phyloP scores from a whole-genome alignment of 768 basidiomycete genomes.

The Mycena indigotica region DNA sequence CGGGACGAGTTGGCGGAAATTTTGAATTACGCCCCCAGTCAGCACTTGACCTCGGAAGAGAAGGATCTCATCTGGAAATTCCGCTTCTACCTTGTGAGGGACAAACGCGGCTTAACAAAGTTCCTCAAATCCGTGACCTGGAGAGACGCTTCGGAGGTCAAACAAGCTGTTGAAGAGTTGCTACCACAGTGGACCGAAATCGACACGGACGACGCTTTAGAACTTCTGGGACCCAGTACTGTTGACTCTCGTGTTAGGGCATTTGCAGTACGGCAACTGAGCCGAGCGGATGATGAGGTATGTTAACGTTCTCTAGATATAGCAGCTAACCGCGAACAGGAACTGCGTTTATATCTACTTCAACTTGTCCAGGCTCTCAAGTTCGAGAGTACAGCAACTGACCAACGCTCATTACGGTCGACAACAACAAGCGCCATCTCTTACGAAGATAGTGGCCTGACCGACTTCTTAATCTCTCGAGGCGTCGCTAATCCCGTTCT shows the following conservation, averaged over 20 bases:
- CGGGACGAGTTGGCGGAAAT: constrained; percentile 93
- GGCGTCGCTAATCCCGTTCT: constrained; percentile 82
- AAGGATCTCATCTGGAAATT: constrained; percentile 99
- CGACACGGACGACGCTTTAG: constrained; percentile 94
- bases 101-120: constrained; percentile 93
- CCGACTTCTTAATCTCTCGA: constrained; percentile 87
- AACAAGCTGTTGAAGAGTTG: constrained; percentile 95
- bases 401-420: constrained; percentile 74
- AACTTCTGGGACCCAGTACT: constrained; percentile 87
- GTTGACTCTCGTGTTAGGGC: constrained; percentile 91
- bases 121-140: constrained; percentile 98
- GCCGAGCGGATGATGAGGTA: constrained; percentile 93
- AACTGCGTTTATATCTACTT: constrained; percentile 86
- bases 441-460: constrained; percentile 89
- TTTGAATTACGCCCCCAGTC: constrained; percentile 88
- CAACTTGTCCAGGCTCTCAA: constrained; percentile 98
- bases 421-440: constrained; percentile 69
- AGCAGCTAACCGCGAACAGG: constrained; percentile 48
- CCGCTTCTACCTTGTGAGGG: constrained; percentile 92
- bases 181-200: constrained; percentile 97
- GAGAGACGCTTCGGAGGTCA: constrained; percentile 94
- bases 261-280: constrained; percentile 91
- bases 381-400: constrained; percentile 84
- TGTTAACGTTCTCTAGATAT: not conserved
- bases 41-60: constrained; percentile 83